phyloP scores from a whole-genome alignment of 2,329 filamentous ascomycete genomes.

The Zymoseptoria tritici region DNA sequence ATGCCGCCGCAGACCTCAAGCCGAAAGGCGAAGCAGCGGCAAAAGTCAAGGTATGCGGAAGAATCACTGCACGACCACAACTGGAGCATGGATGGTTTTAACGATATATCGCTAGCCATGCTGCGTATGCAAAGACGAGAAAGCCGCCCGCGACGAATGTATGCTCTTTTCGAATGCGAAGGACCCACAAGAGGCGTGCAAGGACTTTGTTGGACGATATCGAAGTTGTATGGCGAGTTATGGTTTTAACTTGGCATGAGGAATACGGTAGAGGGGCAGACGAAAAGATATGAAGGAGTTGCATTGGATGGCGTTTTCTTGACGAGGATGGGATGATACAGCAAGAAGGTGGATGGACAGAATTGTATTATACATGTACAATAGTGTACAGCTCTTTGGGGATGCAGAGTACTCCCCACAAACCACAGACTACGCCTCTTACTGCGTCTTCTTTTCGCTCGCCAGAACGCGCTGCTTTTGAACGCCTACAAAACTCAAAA shows the following conservation, averaged over 20 bases:
- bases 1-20: slow-evolving; percentile 41
- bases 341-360: not conserved
- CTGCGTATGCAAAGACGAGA: slow-evolving; percentile 96
- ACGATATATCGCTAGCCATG: slow-evolving; percentile 58
- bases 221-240: slow-evolving; percentile 86
- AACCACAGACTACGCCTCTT: slow-evolving; percentile 4
- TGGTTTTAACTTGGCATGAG: slow-evolving; percentile 60
- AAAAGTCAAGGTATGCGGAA: slow-evolving; percentile 38
- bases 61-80: not conserved
- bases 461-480: slow-evolving; percentile 5
- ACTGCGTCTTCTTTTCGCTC: slow-evolving; percentile 35
- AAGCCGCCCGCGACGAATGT: slow-evolving; percentile 87
- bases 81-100: not conserved
- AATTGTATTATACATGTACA: slow-evolving; percentile 4
- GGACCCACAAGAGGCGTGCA: slow-evolving; percentile 78
- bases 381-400: slow-evolving; percentile 1
- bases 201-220: slow-evolving; percentile 75
- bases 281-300: slow-evolving; percentile 1
- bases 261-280: not conserved
- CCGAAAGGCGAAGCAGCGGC: slow-evolving; percentile 30
- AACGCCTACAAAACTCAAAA: slow-evolving; percentile 21
- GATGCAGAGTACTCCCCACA: not conserved
- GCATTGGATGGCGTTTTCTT: not conserved
- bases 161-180: slow-evolving; percentile 91
- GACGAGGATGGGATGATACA: not conserved